Evolutionary conservation across 2,329 filamentous ascomycete species (phyloP).

Genomic region (Aspergillus awamori): DNA sequence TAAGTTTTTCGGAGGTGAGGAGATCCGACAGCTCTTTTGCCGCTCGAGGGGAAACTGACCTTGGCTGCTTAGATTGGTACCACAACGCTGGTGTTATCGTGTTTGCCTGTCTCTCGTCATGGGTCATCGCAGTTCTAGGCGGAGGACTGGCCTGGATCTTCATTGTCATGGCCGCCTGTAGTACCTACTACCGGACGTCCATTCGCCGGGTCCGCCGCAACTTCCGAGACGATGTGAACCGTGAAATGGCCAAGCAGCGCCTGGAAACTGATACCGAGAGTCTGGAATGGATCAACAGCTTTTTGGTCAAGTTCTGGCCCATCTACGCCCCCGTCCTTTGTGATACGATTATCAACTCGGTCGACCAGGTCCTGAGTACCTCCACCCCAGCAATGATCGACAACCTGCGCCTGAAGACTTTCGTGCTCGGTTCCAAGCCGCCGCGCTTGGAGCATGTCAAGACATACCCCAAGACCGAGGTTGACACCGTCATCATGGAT

Average conservation of each 20-base stretch:
- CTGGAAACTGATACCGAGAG: conserved; percentile 90
- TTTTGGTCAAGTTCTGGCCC: conserved; percentile 98
- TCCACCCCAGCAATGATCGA: conserved; percentile 91
- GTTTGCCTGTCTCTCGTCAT: conserved; percentile 87
- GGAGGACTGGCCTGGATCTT: conserved; percentile 93
- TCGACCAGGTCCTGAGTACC: conserved; percentile 93
- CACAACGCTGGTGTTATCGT: conserved; percentile 94
- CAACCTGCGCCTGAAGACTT: conserved; percentile 89
- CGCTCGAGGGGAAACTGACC: conserved; percentile 1
- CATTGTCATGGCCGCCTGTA: conserved; percentile 86
- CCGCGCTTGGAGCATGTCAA: conserved; percentile 97
- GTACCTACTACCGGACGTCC: conserved; percentile 95
- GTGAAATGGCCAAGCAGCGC: conserved; percentile 83
- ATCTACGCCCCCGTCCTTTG: conserved; percentile 95
- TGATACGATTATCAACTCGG: conserved; percentile 86
- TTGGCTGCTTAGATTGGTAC: conserved; percentile 79
- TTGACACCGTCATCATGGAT: conserved; percentile 97
- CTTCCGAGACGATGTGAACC: conserved; percentile 89
- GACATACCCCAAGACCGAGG: conserved; percentile 93
- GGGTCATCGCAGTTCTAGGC: conserved; percentile 85
- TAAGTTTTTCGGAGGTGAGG: conserved; percentile 81
- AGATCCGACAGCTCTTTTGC: neutral
- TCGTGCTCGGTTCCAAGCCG: conserved; percentile 91
- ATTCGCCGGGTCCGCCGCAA: conserved; percentile 91
- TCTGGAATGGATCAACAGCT: conserved; percentile 98